Conservation (phyloP, 495 filamentous ascomycete species). For the Choiromyces venosus region DNA sequence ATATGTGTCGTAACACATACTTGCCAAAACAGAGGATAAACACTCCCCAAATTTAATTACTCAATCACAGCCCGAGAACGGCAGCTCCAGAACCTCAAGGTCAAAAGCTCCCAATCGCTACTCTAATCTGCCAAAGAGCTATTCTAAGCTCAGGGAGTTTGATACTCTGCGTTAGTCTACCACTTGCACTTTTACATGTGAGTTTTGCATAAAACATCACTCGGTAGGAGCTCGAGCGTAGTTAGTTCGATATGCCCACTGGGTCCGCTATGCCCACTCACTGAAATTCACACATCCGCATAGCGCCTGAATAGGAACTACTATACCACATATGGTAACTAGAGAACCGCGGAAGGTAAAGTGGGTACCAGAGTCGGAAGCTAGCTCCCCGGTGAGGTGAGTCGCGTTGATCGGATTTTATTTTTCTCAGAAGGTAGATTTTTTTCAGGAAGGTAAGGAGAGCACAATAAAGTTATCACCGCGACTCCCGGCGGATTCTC, state of each 20-base stretch:
- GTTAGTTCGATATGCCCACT: neutral
- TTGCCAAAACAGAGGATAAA: neutral
- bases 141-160: neutral
- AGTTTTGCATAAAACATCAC: conserved; percentile 1
- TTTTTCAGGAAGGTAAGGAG: too few species aligned
- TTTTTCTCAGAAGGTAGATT: too few species aligned
- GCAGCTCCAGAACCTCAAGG: neutral
- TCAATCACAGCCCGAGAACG: neutral
- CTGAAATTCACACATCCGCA: neutral
- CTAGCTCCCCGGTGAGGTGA: too few species aligned
- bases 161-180: neutral
- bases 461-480: too few species aligned
- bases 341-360: neutral
- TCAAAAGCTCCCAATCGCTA: neutral
- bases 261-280: neutral
- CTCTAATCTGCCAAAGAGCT: too few species aligned
- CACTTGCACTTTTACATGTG: neutral
- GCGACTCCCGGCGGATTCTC: too few species aligned
- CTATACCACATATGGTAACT: neutral
- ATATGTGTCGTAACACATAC: neutral
- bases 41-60: neutral
- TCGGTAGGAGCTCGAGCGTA: neutral
- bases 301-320: neutral
- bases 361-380: too few species aligned
- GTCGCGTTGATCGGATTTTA: too few species aligned